A percentile compares a stretch with the other conserved stretches of the same genome.
Evolutionary conservation across 371 early-diverging fungal species (phyloP).

Genomic region (Dentiscutata heterogama): DNA sequence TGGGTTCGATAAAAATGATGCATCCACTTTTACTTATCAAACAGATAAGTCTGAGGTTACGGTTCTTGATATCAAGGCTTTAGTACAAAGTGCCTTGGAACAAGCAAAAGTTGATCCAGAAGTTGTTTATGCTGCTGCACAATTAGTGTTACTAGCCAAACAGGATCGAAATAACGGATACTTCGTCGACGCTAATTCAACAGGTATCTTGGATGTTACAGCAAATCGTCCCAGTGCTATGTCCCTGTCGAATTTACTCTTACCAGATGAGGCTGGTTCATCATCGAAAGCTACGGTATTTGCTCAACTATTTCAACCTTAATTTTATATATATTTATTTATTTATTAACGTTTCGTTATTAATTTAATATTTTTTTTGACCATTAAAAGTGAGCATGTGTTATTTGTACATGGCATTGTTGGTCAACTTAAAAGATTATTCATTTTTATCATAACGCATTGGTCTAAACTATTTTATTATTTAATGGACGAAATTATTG

Average conservation of each 20-base stretch:
- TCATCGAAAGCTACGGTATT: constrained; percentile 42
- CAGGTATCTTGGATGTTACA: neutral
- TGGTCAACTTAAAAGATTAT: no score
- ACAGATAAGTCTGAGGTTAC: neutral
- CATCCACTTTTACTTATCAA: neutral
- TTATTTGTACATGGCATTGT: no score
- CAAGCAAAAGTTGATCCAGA: constrained; percentile 43
- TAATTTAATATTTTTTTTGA: no score
- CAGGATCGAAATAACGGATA: constrained; percentile 29
- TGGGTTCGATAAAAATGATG: neutral
- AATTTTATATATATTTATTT: no score
- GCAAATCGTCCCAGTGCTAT: constrained; percentile 37
- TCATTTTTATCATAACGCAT: no score
- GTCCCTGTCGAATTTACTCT: constrained; percentile 43
- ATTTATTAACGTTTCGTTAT: no score
- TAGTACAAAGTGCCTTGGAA: constrained; percentile 29
- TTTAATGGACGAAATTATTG: no score
- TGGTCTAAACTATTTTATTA: no score
- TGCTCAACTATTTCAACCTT: neutral
- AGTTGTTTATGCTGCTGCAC: constrained; percentile 42
- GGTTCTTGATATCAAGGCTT: constrained; percentile 29
- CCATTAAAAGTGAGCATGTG: no score
- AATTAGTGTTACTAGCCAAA: constrained; percentile 29
- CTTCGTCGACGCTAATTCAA: constrained; percentile 12
- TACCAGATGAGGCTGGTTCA: constrained; percentile 33